phyloP scores from a whole-genome alignment of 306 rosid genomes.

The Vigna reflexopilosa region DNA sequence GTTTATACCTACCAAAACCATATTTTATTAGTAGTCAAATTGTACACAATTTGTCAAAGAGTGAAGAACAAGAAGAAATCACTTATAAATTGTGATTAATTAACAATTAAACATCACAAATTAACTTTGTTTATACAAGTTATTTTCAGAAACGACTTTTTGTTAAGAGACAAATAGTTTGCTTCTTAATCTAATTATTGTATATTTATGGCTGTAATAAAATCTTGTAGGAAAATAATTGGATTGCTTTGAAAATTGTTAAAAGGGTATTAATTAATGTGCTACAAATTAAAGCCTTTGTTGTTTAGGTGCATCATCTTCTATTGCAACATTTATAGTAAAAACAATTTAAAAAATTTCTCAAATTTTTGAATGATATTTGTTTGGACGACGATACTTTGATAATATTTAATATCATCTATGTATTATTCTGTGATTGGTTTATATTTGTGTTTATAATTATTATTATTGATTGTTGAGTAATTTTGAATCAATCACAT shows the following conservation, averaged over 20 bases:
- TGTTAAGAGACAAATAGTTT: not conserved
- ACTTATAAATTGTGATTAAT: not conserved
- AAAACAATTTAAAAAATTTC: too few relatives aligned
- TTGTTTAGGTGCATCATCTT: too few relatives aligned
- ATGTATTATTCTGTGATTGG: too few relatives aligned
- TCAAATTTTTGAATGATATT: too few relatives aligned
- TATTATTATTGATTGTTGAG: too few relatives aligned
- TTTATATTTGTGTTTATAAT: too few relatives aligned
- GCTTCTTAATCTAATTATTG: not conserved
- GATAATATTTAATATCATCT: too few relatives aligned
- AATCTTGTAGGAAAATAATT: not conserved
- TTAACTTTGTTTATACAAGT: not conserved
- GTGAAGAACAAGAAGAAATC: not conserved
- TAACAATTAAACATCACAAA: not conserved
- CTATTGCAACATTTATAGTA: too few relatives aligned
- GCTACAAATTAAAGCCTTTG: too few relatives aligned
- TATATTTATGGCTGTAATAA: not conserved
- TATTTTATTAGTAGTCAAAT: slow-evolving; percentile 3
- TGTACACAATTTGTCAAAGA: not conserved
- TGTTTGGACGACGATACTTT: too few relatives aligned
- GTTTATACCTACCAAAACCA: slow-evolving; percentile 19
- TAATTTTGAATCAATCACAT: too few relatives aligned
- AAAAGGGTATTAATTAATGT: not conserved
- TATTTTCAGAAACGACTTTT: not conserved
- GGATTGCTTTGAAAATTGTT: not conserved